A percentile compares a stretch with the other conserved stretches of the same genome.
phyloP scores from a whole-genome alignment of 2,329 filamentous ascomycete species.

The Madurella fahalii region DNA sequence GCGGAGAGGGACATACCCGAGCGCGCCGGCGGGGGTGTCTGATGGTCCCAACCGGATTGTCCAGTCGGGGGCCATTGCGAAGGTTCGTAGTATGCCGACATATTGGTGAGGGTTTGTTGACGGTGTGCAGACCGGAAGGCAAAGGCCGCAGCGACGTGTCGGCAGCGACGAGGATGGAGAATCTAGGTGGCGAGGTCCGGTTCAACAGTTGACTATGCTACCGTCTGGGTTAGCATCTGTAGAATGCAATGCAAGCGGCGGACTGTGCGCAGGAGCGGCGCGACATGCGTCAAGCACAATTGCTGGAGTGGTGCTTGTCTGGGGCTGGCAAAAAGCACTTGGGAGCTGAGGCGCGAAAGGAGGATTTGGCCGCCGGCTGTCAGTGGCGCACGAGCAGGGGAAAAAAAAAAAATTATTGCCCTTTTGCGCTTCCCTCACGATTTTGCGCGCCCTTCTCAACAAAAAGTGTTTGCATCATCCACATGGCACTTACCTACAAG shows the following conservation, averaged over 20 bases:
- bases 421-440: slow-evolving; percentile 2
- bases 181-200: slow-evolving; percentile 12
- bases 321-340: slow-evolving; percentile 7
- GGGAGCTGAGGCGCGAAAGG: slow-evolving; percentile 15
- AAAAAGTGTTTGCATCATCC: slow-evolving; percentile 2
- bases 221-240: slow-evolving; percentile 14
- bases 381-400: slow-evolving; percentile 18
- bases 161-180: slow-evolving; percentile 1
- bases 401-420: slow-evolving; percentile 15
- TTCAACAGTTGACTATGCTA: slow-evolving; percentile 14
- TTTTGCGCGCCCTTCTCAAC: slow-evolving; percentile 8
- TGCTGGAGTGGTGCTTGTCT: background rate
- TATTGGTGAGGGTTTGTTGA: slow-evolving; percentile 15
- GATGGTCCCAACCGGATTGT: slow-evolving; percentile 29
- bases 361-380: slow-evolving; percentile 14
- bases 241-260: slow-evolving; percentile 8
- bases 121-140: slow-evolving; percentile 16
- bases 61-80: slow-evolving; percentile 27
- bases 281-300: slow-evolving; percentile 14
- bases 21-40: slow-evolving; percentile 28
- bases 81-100: slow-evolving; percentile 30
- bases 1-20: slow-evolving; percentile 23
- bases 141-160: slow-evolving; percentile 19
- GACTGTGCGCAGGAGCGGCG: slow-evolving; percentile 7
- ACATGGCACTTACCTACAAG: slow-evolving; percentile 14